Base-by-base conservation (phyloP, 257 asterid genomes). In the Solanum pinnatisectum region DNA sequence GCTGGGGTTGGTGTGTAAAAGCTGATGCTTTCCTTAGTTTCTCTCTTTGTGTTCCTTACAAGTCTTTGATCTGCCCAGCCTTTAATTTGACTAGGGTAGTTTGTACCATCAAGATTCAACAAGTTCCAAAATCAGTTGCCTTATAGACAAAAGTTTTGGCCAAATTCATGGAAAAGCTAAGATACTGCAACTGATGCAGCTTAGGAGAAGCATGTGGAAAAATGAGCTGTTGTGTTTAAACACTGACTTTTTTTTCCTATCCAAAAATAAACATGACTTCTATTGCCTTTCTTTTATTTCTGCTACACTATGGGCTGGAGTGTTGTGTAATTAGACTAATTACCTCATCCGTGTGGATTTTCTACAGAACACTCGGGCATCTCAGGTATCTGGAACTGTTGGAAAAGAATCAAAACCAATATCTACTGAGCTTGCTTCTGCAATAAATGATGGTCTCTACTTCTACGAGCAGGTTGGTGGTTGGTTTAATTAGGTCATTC, bases 391-490 rank as follows among this genome's bases (percentile, higher is more conserved):
- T n/a, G 90, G 88, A 68, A 87, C 85, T 83, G 84, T 5, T 85
- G 70, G 78, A 63, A 89, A 87, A 87, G 94, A 92, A 84, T 91
- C 97, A 86, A 87, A 92, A 88, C 68, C 92, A 87, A 89, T 96
- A 79, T 91, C 99, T 88, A 84, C 68, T 88, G 99, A 96, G 94
- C 95, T 92, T 90, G 99, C 98, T 89, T 95, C 96, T 83, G 94
- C 97, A 72, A 95, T 96, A 90, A 95, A 92, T 91, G 98, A 95
- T 59, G 97, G 97, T 87, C 98, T 96, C 87, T 95, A 91, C 90
- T 95, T 88, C 90, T 95, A 95, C 91, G 99, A 95, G 96, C 99
- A 95, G 99, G 99, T 96, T 89, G 72, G 56, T 81, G 46, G 82
- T 87, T 70, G 65, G 79, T 89, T 84, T 87, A 12, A 88, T 56